Percentiles rank a stretch among this genome's conserved stretches.
Evolutionary conservation across 257 asterid genomes (phyloP).

Genomic region (Avicennia marina): DNA sequence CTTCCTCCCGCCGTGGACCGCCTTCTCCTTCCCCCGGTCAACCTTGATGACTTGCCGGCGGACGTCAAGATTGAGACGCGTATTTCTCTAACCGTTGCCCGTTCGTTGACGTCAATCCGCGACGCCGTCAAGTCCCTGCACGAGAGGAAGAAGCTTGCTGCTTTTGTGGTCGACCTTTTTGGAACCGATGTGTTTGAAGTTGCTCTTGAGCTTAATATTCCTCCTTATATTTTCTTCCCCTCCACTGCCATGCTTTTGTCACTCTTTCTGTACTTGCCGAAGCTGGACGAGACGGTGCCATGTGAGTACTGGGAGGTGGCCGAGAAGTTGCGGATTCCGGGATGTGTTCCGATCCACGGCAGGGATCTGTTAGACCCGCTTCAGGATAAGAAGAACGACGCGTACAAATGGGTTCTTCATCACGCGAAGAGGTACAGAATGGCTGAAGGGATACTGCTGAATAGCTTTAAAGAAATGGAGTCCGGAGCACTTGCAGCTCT

Average conservation of each 20-base stretch:
- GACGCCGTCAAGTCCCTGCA: conserved; percentile 22
- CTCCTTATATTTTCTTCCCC: conserved; percentile 47
- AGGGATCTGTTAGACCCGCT: conserved; percentile 41
- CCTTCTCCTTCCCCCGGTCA: conserved; percentile 45
- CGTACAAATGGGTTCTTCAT: conserved; percentile 47
- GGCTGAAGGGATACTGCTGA: conserved; percentile 55
- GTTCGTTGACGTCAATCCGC: conserved; percentile 46
- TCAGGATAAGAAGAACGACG: conserved; percentile 50
- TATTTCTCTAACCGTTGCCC: conserved; percentile 36
- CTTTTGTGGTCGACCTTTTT: conserved; percentile 60
- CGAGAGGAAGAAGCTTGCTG: conserved; percentile 19
- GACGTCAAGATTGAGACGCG: conserved; percentile 43
- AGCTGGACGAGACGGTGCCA: conserved; percentile 32
- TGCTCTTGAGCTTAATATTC: conserved; percentile 33
- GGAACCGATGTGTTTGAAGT: conserved; percentile 61
- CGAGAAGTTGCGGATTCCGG: conserved; percentile 51
- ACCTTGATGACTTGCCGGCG: conserved; percentile 28
- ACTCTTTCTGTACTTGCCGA: conserved; percentile 33
- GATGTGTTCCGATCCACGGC: conserved; percentile 44
- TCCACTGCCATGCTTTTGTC: conserved; percentile 48
- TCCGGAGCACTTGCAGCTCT: conserved; percentile 2
- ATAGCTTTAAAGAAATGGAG: conserved; percentile 54
- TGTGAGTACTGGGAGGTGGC: conserved; percentile 46
- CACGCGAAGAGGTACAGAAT: conserved; percentile 32
- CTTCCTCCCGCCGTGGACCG: conserved; percentile 34